These are phyloP conservation scores for Cotoneaster glaucophyllus DNA, from an alignment of 306 rosid genomes.

Conservation along the genomic window DNA sequence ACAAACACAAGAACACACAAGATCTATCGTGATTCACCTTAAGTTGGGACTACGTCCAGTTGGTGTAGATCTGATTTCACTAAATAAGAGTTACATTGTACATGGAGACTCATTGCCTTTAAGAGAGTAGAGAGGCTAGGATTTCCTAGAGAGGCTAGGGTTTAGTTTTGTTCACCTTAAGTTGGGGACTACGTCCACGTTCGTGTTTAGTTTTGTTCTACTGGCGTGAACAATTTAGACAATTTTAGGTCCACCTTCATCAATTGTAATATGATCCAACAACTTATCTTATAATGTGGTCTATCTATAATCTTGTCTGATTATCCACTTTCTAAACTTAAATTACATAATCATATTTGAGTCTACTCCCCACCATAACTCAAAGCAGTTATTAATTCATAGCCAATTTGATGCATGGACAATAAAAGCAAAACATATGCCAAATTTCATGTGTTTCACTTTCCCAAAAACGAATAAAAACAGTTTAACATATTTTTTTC, in stretches of 20 bases:
- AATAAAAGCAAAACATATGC: not conserved
- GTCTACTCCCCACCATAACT: not conserved
- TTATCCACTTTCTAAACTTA: not conserved
- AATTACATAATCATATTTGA: too few species aligned
- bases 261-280: not conserved
- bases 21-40: accelerated
- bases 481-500: not conserved
- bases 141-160: too few species aligned
- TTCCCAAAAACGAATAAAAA: not conserved
- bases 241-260: too few species aligned
- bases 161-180: too few species aligned
- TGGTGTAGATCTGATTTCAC: too few species aligned
- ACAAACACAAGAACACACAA: not conserved
- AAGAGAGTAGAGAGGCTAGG: not conserved
- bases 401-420: not conserved
- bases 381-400: not conserved
- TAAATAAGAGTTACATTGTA: not conserved
- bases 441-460: not conserved
- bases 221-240: too few species aligned
- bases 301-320: not conserved
- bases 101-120: too few species aligned
- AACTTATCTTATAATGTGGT: not conserved
- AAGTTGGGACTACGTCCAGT: not conserved
- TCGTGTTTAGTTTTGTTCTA: too few species aligned
- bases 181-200: too few species aligned